Evolutionary conservation across 2,329 filamentous ascomycete species (phyloP).

Genomic region (Macrophomina pseudophaseolina): DNA sequence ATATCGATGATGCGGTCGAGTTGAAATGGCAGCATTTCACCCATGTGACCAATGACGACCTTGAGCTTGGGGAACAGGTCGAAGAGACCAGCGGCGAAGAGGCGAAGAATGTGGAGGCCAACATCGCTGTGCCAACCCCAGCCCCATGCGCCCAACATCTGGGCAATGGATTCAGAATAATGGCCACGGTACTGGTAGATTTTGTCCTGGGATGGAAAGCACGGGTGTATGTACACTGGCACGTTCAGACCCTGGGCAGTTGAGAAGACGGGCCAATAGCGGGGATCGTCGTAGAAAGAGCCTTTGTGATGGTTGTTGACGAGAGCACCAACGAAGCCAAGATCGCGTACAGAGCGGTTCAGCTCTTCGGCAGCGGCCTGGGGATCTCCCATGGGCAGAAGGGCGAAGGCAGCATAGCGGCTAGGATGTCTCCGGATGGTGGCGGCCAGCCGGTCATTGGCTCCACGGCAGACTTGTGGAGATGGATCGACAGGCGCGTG

Average conservation of each 20-base stretch:
- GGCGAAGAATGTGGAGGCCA: constrained; percentile 52
- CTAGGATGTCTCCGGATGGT: constrained; percentile 31
- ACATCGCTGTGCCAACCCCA: constrained; percentile 59
- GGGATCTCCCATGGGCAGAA: constrained; percentile 41
- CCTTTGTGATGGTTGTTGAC: constrained; percentile 49
- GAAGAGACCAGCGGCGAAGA: constrained; percentile 51
- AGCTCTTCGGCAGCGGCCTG: constrained; percentile 39
- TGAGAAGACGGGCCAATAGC: constrained; percentile 40
- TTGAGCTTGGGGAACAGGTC: constrained; percentile 50
- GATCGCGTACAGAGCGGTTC: constrained; percentile 37
- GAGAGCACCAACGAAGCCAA: constrained; percentile 66
- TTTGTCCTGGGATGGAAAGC: constrained; percentile 37
- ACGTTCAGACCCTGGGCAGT: constrained; percentile 39
- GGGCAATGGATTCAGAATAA: constrained; percentile 36
- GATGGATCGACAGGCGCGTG: constrained; percentile 25
- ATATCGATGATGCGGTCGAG: constrained; percentile 46
- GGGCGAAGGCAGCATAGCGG: constrained; percentile 51
- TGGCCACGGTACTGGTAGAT: constrained; percentile 37
- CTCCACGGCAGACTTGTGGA: constrained; percentile 16
- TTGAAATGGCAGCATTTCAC: constrained; percentile 54
- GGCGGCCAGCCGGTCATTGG: constrained; percentile 25
- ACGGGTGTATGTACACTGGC: constrained; percentile 43
- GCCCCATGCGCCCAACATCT: constrained; percentile 47
- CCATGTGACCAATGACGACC: constrained; percentile 52
- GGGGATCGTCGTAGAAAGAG: constrained; percentile 38